Evolutionary conservation across 2,329 filamentous ascomycete genomes (phyloP), one percentile per base, ranked within the genome.

Genomic region (Botrytis elliptica): DNA sequence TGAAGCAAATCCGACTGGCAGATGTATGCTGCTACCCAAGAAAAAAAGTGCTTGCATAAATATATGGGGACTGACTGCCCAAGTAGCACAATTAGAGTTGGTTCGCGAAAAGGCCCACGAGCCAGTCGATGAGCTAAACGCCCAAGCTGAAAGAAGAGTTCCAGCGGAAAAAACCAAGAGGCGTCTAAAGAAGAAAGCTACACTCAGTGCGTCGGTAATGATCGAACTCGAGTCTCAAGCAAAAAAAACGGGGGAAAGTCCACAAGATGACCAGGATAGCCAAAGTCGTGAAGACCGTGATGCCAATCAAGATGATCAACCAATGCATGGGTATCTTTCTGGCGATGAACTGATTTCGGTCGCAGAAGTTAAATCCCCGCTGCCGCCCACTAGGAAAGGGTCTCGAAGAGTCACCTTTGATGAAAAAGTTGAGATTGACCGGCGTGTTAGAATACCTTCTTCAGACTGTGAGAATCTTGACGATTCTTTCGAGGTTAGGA

Each of bases 1-100:
- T 29, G 79, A 80, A 72, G 76, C 74, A 25, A 40, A 73, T 20
- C 76, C 77, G 5, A 79, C 74, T n/a, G 79, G 77, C 4, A 55
- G 64, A 38, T 71, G 62, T 40, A 80, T 80, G 78, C 75, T 73
- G 25, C n/a, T 75, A 18, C 60, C 57, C 46, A 69, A 69, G 29
- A n/a, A 44, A 38, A 70, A 69, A 33, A 42, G 64, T 25, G 25
- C 33, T 22, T 44, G 64, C 29, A 16, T 42, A 8, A 63, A n/a
- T 55, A 44, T 49, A 40, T 36, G 64, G 3, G 70, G 62, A 46
- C 33, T 74, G 38, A 64, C 60, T 2, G 60, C 71, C 33, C 69
- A 33, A 10, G 57, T 76, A 49, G 66, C 62, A 18, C 49, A 73
- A 36, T 59, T 78, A 20, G 72, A 72, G 18, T 60, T 77, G 33